Base-by-base conservation (phyloP, 495 filamentous ascomycete genomes). In the Astrothelium subdiscretum region DNA sequence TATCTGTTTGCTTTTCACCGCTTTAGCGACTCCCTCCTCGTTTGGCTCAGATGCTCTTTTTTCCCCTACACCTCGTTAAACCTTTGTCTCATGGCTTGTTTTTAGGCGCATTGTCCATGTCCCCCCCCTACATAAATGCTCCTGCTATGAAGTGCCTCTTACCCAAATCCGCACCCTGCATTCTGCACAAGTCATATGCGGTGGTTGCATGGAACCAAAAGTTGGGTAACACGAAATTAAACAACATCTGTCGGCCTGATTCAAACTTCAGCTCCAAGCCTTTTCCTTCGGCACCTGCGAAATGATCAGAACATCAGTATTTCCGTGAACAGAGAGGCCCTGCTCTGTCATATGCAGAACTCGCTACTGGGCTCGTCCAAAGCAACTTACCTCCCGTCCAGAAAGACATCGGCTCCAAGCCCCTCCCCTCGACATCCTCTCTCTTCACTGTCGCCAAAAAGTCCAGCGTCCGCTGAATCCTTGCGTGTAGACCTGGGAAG, bases 401-500 rank as follows among this genome's bases (percentile, higher is more conserved):
- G 59, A 66, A 62, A 32, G 78, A 59, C 27, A 70, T 54, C 52
- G 75, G 60, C 3, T 63, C 62, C 15, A 15, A 10, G 62, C 74
- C 74, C 57, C 68, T 69, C 31, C 67, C 74, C 24, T 73, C 71
- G 48, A 81, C 48, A 1, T 61, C 52, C 57, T 78, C 74, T 61
- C 68, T 69, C 58, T 75, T 70, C 35, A 75, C 74, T 0, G 58
- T 58, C 59, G 74, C 66, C 3, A 83, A 67, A 12, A 70, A 59
- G 31, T 71, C 75, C n/a, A 72, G 65, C 29, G 76, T 72, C 67
- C 72, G 73, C 35, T 74, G 65, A 54, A 78, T 72, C 58, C 75
- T 72, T 26, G 61, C 72, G 44, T 76, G 68, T 59, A 77, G 69
- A 24, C 80, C 71, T 26, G 75, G 78, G 48, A 69, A 70, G 62